These are phyloP conservation scores for Cytospora paraplurivora DNA, from an alignment of 2,329 filamentous ascomycete species.

Conservation along the genomic window DNA sequence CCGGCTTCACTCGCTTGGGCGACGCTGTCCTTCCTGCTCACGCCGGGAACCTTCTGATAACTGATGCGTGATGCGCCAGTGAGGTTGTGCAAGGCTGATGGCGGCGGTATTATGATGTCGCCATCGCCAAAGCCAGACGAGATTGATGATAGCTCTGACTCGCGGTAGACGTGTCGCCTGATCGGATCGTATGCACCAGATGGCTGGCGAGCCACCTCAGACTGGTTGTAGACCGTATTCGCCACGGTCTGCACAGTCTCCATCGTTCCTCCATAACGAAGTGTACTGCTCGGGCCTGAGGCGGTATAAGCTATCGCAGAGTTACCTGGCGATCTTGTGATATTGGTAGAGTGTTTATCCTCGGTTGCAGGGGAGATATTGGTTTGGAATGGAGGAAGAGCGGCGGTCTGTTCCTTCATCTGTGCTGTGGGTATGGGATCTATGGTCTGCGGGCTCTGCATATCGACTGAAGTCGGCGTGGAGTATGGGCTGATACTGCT, in stretches of 20 bases:
- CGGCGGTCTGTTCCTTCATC: conserved; percentile 4
- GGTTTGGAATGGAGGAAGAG: conserved; percentile 15
- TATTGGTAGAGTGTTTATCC: conserved; percentile 26
- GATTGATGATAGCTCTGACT: conserved; percentile 59
- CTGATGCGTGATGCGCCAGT: conserved; percentile 8
- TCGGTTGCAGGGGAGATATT: conserved; percentile 15
- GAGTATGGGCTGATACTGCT: conserved; percentile 26
- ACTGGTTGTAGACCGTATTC: conserved; percentile 44
- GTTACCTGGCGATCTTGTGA: conserved; percentile 31
- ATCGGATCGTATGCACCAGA: conserved; percentile 41
- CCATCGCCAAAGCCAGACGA: conserved; percentile 67
- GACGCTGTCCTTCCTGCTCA: conserved; percentile 31
- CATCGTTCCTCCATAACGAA: conserved; percentile 32
- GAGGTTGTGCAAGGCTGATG: conserved; percentile 30
- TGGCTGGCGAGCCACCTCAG: conserved; percentile 41
- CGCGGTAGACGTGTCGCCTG: conserved; percentile 42
- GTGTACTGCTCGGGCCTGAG: conserved; percentile 34
- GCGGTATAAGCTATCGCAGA: conserved; percentile 32
- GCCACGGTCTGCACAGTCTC: conserved; percentile 32
- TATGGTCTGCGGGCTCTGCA: conserved; percentile 16
- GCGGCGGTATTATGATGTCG: conserved; percentile 53
- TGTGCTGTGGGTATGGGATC: conserved; percentile 17
- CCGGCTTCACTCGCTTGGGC: conserved; percentile 41
- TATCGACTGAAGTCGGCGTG: conserved; percentile 4
- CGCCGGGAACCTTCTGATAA: conserved; percentile 19